phyloP scores from a whole-genome alignment of 2,329 filamentous ascomycete species.

The Camptophora hylomeconis region DNA sequence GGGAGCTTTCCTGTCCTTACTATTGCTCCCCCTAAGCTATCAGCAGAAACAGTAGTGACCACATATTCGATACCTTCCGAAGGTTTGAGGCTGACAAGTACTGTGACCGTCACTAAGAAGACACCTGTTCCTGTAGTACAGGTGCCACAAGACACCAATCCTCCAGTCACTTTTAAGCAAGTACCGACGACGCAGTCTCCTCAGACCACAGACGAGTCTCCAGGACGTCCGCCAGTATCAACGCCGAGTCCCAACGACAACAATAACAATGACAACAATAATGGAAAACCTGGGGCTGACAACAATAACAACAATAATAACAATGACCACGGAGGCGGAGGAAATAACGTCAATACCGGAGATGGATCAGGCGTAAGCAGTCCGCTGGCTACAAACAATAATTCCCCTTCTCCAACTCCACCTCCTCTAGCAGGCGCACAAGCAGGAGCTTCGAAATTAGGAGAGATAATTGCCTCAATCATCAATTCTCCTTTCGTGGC shows the following conservation, averaged over 20 bases:
- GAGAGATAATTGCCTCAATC: constrained; percentile 14
- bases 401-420: constrained; percentile 1
- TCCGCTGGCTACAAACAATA: neutral
- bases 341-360: neutral
- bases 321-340: constrained; percentile 3
- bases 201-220: too few species aligned
- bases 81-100: constrained; percentile 10
- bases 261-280: constrained; percentile 5
- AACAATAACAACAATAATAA: constrained; percentile 1
- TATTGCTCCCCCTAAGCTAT: too few species aligned
- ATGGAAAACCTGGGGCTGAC: neutral
- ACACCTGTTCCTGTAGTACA: constrained; percentile 13
- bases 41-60: too few species aligned
- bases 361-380: constrained; percentile 1
- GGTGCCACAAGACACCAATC: neutral
- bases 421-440: constrained; percentile 1
- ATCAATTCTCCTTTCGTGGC: constrained; percentile 13
- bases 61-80: too few species aligned
- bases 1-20: too few species aligned
- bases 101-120: constrained; percentile 18
- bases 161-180: constrained; percentile 1
- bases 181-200: neutral
- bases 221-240: too few species aligned
- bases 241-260: too few species aligned
- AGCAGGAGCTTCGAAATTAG: too few species aligned